Evolutionary conservation across 2,329 filamentous ascomycete genomes (phyloP).

Genomic region (Diaporthe citriasiana): DNA sequence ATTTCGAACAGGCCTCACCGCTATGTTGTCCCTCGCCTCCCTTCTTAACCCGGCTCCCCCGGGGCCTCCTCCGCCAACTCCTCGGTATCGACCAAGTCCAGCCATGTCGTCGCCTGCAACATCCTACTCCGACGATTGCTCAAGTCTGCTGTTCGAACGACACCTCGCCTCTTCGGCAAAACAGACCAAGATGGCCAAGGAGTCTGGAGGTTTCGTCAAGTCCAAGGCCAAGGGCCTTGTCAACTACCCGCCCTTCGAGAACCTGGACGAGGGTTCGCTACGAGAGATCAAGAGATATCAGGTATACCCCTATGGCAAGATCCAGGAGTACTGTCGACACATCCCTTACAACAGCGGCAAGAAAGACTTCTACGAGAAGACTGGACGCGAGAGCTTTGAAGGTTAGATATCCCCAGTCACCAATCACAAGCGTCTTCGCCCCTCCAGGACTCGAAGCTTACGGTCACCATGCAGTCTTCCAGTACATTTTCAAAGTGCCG

Average conservation of each 20-base stretch:
- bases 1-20: constrained; percentile 52
- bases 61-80: constrained; percentile 54
- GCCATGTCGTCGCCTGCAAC: constrained; percentile 53
- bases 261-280: constrained; percentile 69
- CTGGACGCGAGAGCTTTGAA: constrained; percentile 89
- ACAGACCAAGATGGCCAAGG: constrained; percentile 73
- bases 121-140: constrained; percentile 52
- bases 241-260: constrained; percentile 82
- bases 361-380: constrained; percentile 88
- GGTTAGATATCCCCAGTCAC: constrained; percentile 64
- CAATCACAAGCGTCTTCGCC: neutral
- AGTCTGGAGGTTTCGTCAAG: constrained; percentile 73
- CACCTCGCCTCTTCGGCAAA: constrained; percentile 53
- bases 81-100: constrained; percentile 59
- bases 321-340: constrained; percentile 75
- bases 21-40: constrained; percentile 75
- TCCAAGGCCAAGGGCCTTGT: constrained; percentile 75
- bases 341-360: constrained; percentile 97
- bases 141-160: constrained; percentile 47
- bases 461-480: constrained; percentile 72
- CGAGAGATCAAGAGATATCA: constrained; percentile 73
- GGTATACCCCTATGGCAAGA: constrained; percentile 76
- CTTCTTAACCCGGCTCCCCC: constrained; percentile 74
- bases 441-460: constrained; percentile 32
- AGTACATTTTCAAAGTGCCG: constrained; percentile 84